phyloP scores from a whole-genome alignment of 2,329 filamentous ascomycete genomes.

The Diaporthe velutina region DNA sequence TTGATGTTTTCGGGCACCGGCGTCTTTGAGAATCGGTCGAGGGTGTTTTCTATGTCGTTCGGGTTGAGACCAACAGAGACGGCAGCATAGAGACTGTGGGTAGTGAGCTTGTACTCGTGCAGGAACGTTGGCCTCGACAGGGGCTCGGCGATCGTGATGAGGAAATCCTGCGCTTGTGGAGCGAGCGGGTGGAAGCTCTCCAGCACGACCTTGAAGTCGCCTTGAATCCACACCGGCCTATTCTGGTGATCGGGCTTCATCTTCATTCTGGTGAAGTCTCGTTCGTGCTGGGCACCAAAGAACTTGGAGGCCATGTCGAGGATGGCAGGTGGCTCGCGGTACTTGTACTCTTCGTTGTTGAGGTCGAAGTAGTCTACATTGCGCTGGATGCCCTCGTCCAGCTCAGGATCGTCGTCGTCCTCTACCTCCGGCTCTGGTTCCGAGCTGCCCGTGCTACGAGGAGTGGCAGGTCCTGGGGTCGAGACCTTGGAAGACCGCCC shows the following conservation, averaged over 20 bases:
- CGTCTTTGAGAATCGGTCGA: slow-evolving; percentile 90
- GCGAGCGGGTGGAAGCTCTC: slow-evolving; percentile 93
- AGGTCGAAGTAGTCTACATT: slow-evolving; percentile 72
- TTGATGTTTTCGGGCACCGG: slow-evolving; percentile 82
- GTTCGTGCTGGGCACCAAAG: slow-evolving; percentile 62
- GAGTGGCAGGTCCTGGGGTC: slow-evolving; percentile 72
- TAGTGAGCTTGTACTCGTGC: slow-evolving; percentile 91
- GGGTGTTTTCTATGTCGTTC: slow-evolving; percentile 86
- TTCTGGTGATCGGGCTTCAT: slow-evolving; percentile 92
- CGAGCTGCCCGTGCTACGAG: slow-evolving; percentile 60
- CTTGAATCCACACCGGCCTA: slow-evolving; percentile 92
- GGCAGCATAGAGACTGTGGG: slow-evolving; percentile 91
- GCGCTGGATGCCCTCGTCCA: slow-evolving; percentile 67
- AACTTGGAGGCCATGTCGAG: slow-evolving; percentile 48
- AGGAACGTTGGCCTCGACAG: slow-evolving; percentile 88
- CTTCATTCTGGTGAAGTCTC: slow-evolving; percentile 84
- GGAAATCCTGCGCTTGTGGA: slow-evolving; percentile 87
- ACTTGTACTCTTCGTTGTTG: slow-evolving; percentile 58
- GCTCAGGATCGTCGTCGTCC: slow-evolving; percentile 67
- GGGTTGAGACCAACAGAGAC: slow-evolving; percentile 90
- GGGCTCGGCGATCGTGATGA: slow-evolving; percentile 94
- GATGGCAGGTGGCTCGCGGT: slow-evolving; percentile 34
- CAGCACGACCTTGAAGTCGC: slow-evolving; percentile 77
- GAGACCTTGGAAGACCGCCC: slow-evolving; percentile 69
- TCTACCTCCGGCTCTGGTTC: slow-evolving; percentile 44